phyloP scores from a whole-genome alignment of 768 basidiomycete genomes.

The Auricularia cornea region DNA sequence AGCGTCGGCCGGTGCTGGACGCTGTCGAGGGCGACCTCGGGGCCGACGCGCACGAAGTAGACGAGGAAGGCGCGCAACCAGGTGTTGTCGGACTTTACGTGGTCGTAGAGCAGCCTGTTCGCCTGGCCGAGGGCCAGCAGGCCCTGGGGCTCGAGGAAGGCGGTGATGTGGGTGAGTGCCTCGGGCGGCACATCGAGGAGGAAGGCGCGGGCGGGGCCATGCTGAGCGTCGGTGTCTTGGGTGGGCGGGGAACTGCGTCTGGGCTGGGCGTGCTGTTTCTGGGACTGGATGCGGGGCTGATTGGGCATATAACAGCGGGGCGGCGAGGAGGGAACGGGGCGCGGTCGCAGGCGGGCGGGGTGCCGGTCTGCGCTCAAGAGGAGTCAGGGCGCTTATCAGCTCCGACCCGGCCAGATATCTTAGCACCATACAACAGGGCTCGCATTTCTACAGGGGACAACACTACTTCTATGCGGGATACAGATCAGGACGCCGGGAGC shows the following conservation, averaged over 20 bases:
- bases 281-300: neutral
- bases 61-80: constrained; percentile 70
- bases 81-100: constrained; percentile 70
- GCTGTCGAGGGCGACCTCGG: constrained; percentile 48
- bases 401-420: neutral
- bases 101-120: constrained; percentile 44
- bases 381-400: neutral
- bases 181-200: constrained; percentile 56
- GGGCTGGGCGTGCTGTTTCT: neutral
- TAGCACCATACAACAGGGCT: neutral
- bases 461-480: neutral
- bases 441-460: neutral
- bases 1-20: constrained; percentile 19
- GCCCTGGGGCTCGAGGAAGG: constrained; percentile 56
- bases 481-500: neutral
- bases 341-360: neutral
- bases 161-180: constrained; percentile 68
- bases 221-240: neutral
- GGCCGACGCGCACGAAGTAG: constrained; percentile 57
- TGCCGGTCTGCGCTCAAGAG: neutral
- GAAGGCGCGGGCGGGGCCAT: constrained; percentile 9
- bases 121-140: constrained; percentile 51
- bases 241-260: neutral
- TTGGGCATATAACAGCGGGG: neutral
- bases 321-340: neutral